A percentile compares a stretch with the other conserved stretches of the same genome.
Conservation (phyloP, 805 yeast species). For the Candida methanosorbosa region DNA sequence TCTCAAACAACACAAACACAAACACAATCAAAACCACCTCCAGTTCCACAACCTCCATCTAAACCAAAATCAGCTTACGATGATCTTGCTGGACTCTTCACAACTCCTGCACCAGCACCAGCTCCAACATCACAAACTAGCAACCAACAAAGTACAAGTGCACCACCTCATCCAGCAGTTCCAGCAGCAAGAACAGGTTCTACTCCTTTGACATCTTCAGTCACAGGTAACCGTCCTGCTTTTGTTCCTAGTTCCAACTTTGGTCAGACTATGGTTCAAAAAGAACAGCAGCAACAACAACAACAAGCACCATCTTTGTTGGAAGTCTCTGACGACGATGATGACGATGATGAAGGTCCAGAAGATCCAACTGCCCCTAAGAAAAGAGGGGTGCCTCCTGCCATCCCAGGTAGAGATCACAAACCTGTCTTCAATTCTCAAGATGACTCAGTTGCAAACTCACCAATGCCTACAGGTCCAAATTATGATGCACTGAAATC, state of each 20-base stretch:
- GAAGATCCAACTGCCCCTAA: constrained; percentile 17
- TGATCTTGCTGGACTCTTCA: constrained; percentile 57
- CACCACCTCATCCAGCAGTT: constrained; percentile 23
- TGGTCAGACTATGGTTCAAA: constrained; percentile 61
- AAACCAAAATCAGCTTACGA: constrained; percentile 29
- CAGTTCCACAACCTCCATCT: constrained; percentile 5
- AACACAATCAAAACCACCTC: constrained; percentile 9
- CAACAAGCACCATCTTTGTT: constrained; percentile 21
- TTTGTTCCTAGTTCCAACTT: constrained; percentile 81
- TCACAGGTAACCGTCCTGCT: constrained; percentile 24
- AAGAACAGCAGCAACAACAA: constrained; percentile 20
- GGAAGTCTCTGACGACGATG: constrained; percentile 21
- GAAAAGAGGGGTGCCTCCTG: constrained; percentile 20
- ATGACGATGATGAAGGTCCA: constrained; percentile 28
- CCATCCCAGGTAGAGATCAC: constrained; percentile 25
- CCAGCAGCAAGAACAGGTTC: constrained; percentile 6
- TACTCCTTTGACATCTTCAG: constrained; percentile 19
- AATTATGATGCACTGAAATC: constrained; percentile 42
- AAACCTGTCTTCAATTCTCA: constrained; percentile 24
- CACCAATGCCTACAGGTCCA: constrained; percentile 14
- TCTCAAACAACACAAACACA: too few species aligned
- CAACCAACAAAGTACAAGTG: constrained; percentile 21
- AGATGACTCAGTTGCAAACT: constrained; percentile 3
- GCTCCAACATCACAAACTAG: constrained; percentile 8
- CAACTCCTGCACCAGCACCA: constrained; percentile 28